phyloP scores from a whole-genome alignment of 768 basidiomycete genomes.

The Kwoniella mangroviensis region DNA sequence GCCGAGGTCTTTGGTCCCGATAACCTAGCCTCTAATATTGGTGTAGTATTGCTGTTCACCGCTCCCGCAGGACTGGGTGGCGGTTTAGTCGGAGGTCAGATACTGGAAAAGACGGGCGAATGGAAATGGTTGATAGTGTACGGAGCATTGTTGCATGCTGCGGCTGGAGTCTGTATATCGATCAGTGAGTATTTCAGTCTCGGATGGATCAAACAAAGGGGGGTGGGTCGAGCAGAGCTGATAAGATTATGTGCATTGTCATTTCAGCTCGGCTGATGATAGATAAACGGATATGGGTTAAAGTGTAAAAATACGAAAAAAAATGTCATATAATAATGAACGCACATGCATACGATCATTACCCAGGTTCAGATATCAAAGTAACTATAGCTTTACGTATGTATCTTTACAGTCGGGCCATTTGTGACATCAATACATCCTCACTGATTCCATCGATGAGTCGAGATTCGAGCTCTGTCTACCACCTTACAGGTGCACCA shows the following conservation, averaged over 20 bases:
- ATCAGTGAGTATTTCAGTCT: not conserved
- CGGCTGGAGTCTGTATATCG: conserved; percentile 8
- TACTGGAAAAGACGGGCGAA: conserved; percentile 15
- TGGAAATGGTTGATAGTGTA: conserved; percentile 25
- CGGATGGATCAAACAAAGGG: no score
- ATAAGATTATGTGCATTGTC: no score
- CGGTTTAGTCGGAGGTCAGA: conserved; percentile 15
- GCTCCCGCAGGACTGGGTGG: conserved; percentile 25
- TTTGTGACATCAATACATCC: no score
- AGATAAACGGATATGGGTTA: not conserved
- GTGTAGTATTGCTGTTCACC: conserved; percentile 30
- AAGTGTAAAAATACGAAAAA: not conserved
- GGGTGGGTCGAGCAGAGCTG: no score
- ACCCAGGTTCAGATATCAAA: no score
- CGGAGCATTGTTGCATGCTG: conserved; percentile 12
- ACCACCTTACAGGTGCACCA: conserved; percentile 7
- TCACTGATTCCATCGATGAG: no score
- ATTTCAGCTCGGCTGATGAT: not conserved
- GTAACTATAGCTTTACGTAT: no score
- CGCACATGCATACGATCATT: not conserved
- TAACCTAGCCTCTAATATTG: conserved; percentile 39
- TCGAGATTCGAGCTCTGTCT: not conserved
- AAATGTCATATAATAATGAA: not conserved
- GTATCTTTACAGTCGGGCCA: no score
- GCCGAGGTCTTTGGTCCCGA: conserved; percentile 36